Conservation (phyloP, 352 stramenopile species). For the Hyaloperonospora arabidopsidis region DNA sequence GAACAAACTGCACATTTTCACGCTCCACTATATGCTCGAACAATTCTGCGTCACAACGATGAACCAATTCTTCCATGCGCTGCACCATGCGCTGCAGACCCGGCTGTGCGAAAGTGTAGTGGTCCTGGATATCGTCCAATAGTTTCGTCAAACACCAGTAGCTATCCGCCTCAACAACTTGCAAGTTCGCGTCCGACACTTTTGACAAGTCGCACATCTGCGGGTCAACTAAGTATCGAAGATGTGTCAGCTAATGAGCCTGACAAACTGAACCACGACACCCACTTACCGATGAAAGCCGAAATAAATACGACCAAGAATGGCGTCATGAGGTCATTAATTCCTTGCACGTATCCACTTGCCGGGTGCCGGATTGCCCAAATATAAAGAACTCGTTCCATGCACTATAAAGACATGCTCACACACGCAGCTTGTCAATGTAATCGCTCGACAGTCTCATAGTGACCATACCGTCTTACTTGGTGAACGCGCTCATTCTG, state of each 20-base stretch:
- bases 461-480: constrained; percentile 24
- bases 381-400: constrained; percentile 97
- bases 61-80: constrained; percentile 94
- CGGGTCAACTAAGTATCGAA: constrained; percentile 45
- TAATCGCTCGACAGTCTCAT: neutral
- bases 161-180: constrained; percentile 93
- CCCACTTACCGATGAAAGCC: constrained; percentile 50
- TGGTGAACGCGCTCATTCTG: constrained; percentile 90
- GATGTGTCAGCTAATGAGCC: constrained; percentile 1
- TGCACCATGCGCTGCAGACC: constrained; percentile 98
- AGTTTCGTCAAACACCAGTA: constrained; percentile 99
- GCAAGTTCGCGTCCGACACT: constrained; percentile 58
- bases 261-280: neutral
- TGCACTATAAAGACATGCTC: constrained; percentile 43
- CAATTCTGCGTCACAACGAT: constrained; percentile 92
- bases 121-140: constrained; percentile 97
- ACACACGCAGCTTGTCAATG: constrained; percentile 4
- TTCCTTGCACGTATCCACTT: constrained; percentile 98
- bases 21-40: constrained; percentile 91
- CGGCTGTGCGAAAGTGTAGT: constrained; percentile 98
- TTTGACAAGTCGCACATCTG: constrained; percentile 62
- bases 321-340: constrained; percentile 98
- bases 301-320: constrained; percentile 96
- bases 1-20: constrained; percentile 94
- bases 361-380: constrained; percentile 98